Percentiles rank a stretch among this genome's conserved stretches.
These are phyloP conservation scores for Lanmaoa pseudosensibilis DNA, from an alignment of 768 basidiomycete genomes.

Conservation along the genomic window DNA sequence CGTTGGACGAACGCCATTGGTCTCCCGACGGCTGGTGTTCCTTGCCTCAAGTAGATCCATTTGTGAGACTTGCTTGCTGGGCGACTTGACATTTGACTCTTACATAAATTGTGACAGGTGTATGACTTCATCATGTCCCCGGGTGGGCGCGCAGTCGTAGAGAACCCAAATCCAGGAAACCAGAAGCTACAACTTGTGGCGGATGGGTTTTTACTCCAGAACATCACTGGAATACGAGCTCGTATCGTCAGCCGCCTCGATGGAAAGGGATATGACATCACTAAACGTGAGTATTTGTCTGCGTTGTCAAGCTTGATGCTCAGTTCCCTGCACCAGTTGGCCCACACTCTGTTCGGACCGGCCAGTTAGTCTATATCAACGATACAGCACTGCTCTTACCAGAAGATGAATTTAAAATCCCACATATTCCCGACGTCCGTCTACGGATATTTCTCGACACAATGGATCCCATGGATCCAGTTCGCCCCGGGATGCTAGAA, in stretches of 20 bases:
- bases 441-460: slow-evolving; percentile 59
- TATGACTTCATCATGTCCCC: slow-evolving; percentile 81
- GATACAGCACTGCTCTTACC: slow-evolving; percentile 52
- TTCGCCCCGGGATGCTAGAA: slow-evolving; percentile 40
- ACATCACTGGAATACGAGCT: slow-evolving; percentile 75
- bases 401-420: slow-evolving; percentile 22
- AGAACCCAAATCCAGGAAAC: slow-evolving; percentile 69
- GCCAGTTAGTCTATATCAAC: slow-evolving; percentile 80
- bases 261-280: slow-evolving; percentile 82
- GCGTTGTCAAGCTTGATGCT: neutral
- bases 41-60: slow-evolving; percentile 61
- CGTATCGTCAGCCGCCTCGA: slow-evolving; percentile 80
- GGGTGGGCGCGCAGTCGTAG: slow-evolving; percentile 48
- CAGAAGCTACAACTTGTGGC: slow-evolving; percentile 61
- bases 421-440: slow-evolving; percentile 43
- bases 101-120: slow-evolving; percentile 48
- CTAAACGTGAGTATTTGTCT: slow-evolving; percentile 58
- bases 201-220: slow-evolving; percentile 74
- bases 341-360: slow-evolving; percentile 74
- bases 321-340: slow-evolving; percentile 56
- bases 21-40: slow-evolving; percentile 74
- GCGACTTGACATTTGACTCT: neutral
- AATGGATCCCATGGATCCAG: slow-evolving; percentile 46
- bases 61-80: slow-evolving; percentile 46
- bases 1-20: slow-evolving; percentile 59